A percentile compares a stretch with the other conserved stretches of the same genome.
phyloP scores from a whole-genome alignment of 352 stramenopile genomes.

The Elongisporangium anandrum region DNA sequence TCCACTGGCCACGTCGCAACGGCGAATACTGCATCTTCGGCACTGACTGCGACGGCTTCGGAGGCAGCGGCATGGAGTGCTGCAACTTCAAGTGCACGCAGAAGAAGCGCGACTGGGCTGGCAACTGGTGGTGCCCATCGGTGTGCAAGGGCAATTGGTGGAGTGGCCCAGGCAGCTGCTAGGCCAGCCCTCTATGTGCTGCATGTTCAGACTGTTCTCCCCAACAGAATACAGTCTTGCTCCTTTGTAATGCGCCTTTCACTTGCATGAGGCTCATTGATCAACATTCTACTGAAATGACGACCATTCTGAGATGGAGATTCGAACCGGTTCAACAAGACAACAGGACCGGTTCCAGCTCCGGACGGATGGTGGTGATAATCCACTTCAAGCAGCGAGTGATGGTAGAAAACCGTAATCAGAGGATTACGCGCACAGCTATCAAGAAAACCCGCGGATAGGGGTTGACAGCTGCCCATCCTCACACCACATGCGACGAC shows the following conservation, averaged over 20 bases:
- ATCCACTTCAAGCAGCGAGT: not conserved
- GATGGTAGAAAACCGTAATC: not conserved
- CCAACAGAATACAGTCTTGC: no score
- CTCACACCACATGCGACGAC: not conserved
- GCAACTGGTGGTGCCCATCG: not conserved
- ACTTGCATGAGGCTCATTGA: no score
- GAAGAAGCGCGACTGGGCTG: conserved; percentile 1
- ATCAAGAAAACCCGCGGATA: not conserved
- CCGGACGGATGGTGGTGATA: not conserved
- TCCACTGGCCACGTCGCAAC: not conserved
- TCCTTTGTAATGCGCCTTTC: no score
- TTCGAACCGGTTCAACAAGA: not conserved
- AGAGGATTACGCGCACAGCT: not conserved
- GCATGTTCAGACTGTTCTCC: no score
- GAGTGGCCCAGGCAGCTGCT: no score
- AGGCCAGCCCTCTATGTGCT: no score
- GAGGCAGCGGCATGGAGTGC: conserved; percentile 1
- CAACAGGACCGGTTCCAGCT: not conserved
- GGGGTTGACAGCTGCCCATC: not conserved
- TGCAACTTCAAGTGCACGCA: conserved; percentile 2
- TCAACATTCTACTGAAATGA: no score
- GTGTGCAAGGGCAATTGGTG: not conserved
- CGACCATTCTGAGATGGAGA: not conserved
- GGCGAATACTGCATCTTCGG: conserved; percentile 1
- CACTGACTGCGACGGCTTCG: not conserved